Base-by-base conservation (phyloP, 345 rosid genomes). In the Eucalyptus curtisii region DNA sequence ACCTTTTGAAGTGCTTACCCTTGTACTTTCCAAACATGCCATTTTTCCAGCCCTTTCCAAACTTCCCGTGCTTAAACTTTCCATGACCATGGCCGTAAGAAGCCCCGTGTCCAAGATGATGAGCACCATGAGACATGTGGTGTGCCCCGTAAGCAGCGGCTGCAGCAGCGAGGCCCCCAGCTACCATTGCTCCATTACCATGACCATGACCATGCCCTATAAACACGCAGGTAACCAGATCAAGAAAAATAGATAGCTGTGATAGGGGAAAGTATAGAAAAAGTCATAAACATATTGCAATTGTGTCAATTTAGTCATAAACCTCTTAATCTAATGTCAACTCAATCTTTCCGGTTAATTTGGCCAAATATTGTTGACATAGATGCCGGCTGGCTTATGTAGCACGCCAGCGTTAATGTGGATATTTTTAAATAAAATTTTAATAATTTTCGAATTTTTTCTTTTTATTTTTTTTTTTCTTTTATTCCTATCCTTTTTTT, bases 81-180 rank as follows among this genome's bases (percentile, higher is more conserved):
- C 98, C 99, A n/a, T 91, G 96, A n/a, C 96, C 93, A 47, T 85
- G 90, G 90, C 95, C 95, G 61, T 91, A 82, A 89, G 85, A 91
- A 61, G 92, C 92, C 16, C 92, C 92, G 27, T 90, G 92, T 10
- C 84, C 88, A 20, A 86, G 76, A 79, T 88, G 91, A 80, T 90
- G 91, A 48, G 86, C 17, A 45, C 97, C 96, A 7, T 96, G 99
- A 47, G 95, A 47, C 86, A 95, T 11, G 68, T 94, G 97, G 90
- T 95, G 97, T 86, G 97, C 95, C 88, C 96, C 93, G 47, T 94
- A 97, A 55, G 94, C 95, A 15, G 96, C 95, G 5, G 97, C 98
- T 0, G 96, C 98, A 12, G 94, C 97, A 1, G 98, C 96, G 4
- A 92, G 95, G 16, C 95, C 97, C 82, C 99, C 99, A 11, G 94